These are phyloP conservation scores for Santalum album DNA, from an alignment of 164 flowering plant genomes.

Conservation along the genomic window DNA sequence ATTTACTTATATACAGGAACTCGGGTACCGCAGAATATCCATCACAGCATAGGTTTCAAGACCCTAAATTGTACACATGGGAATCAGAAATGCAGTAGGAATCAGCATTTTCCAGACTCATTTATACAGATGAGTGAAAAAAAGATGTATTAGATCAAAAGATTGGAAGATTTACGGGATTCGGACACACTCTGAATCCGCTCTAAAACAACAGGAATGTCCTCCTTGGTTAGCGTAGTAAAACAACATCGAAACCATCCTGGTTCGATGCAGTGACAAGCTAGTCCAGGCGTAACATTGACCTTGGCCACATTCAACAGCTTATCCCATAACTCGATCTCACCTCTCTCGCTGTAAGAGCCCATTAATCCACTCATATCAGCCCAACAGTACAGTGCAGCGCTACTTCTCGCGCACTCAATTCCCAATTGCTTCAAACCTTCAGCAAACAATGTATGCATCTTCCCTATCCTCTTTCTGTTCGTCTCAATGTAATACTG, in stretches of 20 bases:
- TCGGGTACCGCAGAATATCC: too few species aligned
- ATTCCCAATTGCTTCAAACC: slow-evolving; percentile 45
- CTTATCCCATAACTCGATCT: slow-evolving; percentile 51
- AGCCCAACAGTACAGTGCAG: slow-evolving; percentile 66
- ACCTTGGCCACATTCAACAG: slow-evolving; percentile 41
- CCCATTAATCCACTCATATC: slow-evolving; percentile 43
- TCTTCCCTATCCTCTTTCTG: slow-evolving; percentile 27
- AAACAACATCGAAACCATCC: slow-evolving; percentile 80
- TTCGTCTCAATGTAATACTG: slow-evolving; percentile 33
- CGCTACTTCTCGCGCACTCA: slow-evolving; percentile 39
- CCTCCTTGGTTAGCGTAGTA: slow-evolving; percentile 35
- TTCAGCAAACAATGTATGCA: slow-evolving; percentile 34
- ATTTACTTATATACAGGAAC: too few species aligned
- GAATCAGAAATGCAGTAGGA: too few species aligned
- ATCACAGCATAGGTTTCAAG: too few species aligned
- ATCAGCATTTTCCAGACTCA: too few species aligned
- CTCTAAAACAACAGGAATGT: slow-evolving; percentile 43
- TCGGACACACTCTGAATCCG: slow-evolving; percentile 23
- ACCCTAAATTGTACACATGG: too few species aligned
- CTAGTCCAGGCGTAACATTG: slow-evolving; percentile 60
- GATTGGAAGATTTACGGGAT: neutral
- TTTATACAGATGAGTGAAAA: too few species aligned
- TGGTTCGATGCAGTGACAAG: slow-evolving; percentile 73
- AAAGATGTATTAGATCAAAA: too few species aligned
- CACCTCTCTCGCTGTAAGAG: slow-evolving; percentile 47